These are phyloP conservation scores for Ogataea allantospora DNA, from an alignment of 805 yeast genomes.

Conservation along the genomic window DNA sequence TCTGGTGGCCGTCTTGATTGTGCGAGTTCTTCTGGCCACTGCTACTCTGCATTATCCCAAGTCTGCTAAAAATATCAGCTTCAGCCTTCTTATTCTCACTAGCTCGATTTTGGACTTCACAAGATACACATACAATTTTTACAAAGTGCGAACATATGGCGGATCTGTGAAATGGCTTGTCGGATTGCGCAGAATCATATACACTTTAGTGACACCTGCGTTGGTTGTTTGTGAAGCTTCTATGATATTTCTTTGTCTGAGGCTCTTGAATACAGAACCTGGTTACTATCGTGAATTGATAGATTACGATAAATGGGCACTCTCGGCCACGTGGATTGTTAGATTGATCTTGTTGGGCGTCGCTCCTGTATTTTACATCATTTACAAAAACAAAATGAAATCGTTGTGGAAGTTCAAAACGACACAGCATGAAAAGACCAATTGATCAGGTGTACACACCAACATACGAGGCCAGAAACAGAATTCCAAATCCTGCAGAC, in stretches of 20 bases:
- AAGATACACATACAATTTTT: conserved; percentile 27
- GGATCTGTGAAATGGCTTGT: conserved; percentile 18
- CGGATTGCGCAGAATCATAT: conserved; percentile 14
- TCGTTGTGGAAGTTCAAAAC: conserved; percentile 14
- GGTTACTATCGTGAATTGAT: conserved; percentile 19
- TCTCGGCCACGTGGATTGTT: conserved; percentile 8
- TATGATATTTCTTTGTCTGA: conserved; percentile 23
- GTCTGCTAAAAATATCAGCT: conserved; percentile 24
- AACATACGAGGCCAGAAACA: conserved; percentile 30
- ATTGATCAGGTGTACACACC: conserved; percentile 31
- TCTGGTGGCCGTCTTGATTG: conserved; percentile 12
- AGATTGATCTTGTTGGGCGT: conserved; percentile 18
- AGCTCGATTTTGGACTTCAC: conserved; percentile 25
- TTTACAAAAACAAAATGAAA: conserved; percentile 22
- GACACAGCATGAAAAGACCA: conserved; percentile 1
- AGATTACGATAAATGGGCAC: conserved; percentile 19
- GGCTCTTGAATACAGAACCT: conserved; percentile 18
- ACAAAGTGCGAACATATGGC: conserved; percentile 29
- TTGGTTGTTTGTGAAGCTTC: conserved; percentile 21
- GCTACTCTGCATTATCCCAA: conserved; percentile 28
- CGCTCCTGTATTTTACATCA: conserved; percentile 23
- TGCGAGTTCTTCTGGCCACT: conserved; percentile 17
- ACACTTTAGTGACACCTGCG: conserved; percentile 23
- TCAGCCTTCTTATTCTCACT: conserved; percentile 23
- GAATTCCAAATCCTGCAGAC: conserved; percentile 29